Percentiles rank a stretch among this genome's conserved stretches.
Evolutionary conservation across 2,329 filamentous ascomycete species (phyloP).

Genomic region (Colletotrichum costaricense): DNA sequence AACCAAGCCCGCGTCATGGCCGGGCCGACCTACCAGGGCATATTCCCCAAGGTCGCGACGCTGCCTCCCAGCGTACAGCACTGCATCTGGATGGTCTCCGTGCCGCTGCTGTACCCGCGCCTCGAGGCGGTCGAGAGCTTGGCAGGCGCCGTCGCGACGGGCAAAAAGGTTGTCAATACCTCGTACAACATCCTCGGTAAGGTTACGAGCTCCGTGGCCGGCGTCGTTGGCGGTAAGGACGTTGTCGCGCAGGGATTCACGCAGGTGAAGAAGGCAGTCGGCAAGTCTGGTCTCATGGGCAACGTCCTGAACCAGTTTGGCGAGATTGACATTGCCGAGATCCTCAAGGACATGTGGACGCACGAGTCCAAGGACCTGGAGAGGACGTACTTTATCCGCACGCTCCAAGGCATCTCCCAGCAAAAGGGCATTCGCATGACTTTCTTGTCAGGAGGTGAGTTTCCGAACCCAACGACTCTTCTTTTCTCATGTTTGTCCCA

Average conservation of each 20-base stretch:
- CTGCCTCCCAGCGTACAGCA: slow-evolving; percentile 94
- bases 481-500: too few species aligned
- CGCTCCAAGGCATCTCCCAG: slow-evolving; percentile 92
- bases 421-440: slow-evolving; percentile 98
- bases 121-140: slow-evolving; percentile 92
- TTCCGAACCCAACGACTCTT: too few species aligned
- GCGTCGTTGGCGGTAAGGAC: slow-evolving; percentile 94
- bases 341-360: slow-evolving; percentile 96
- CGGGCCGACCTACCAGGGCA: slow-evolving; percentile 94
- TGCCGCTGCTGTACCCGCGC: slow-evolving; percentile 90
- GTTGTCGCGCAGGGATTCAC: slow-evolving; percentile 93
- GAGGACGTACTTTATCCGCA: slow-evolving; percentile 94
- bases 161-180: slow-evolving; percentile 96
- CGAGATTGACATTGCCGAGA: slow-evolving; percentile 93
- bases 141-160: slow-evolving; percentile 89
- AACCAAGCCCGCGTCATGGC: slow-evolving; percentile 93
- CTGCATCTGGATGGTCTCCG: slow-evolving; percentile 94
- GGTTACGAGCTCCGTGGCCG: slow-evolving; percentile 93
- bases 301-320: slow-evolving; percentile 96
- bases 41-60: slow-evolving; percentile 94
- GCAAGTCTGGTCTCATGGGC: slow-evolving; percentile 95
- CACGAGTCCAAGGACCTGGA: slow-evolving; percentile 98
- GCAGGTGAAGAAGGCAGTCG: slow-evolving; percentile 95
- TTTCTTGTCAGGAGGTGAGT: slow-evolving; percentile 86
- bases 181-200: slow-evolving; percentile 97